Evolutionary conservation across 306 rosid genomes (phyloP).

Genomic region (Quercus aquifolioides): DNA sequence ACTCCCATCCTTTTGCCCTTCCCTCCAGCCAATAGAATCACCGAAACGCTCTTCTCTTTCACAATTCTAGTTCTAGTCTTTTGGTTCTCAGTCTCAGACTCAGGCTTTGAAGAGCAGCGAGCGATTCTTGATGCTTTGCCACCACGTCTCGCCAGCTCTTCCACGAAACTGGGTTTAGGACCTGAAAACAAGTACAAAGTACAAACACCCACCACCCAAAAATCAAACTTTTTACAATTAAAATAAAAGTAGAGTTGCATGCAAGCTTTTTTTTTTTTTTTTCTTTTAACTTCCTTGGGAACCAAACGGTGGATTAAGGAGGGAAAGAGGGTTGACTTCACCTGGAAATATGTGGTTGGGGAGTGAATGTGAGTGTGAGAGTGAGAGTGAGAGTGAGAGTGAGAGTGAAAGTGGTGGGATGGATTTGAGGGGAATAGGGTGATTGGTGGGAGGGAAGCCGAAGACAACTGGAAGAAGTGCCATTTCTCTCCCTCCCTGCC

Average conservation of each 20-base stretch:
- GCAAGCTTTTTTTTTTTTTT: too few relatives aligned
- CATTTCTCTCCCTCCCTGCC: slow-evolving; percentile 5
- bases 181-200: slow-evolving; percentile 19
- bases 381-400: neutral
- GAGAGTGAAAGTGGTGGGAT: neutral
- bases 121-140: slow-evolving; percentile 17
- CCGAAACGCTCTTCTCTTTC: slow-evolving; percentile 62
- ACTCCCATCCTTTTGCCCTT: slow-evolving; percentile 92
- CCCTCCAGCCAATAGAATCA: slow-evolving; percentile 77
- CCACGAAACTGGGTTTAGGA: slow-evolving; percentile 16
- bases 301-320: neutral
- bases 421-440: slow-evolving; percentile 1
- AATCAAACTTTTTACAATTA: neutral
- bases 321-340: neutral
- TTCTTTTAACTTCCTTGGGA: neutral
- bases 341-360: slow-evolving; percentile 9
- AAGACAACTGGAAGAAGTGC: neutral
- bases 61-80: slow-evolving; percentile 12
- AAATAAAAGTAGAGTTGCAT: too few relatives aligned
- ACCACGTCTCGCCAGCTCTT: slow-evolving; percentile 17
- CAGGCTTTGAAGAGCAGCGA: slow-evolving; percentile 23
- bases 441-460: neutral
- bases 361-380: neutral
- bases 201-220: neutral
- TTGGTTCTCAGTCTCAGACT: too few relatives aligned